Evolutionary conservation across 1,284 basidiomycete genomes (phyloP).

Genomic region (Ustilago bromivora): DNA sequence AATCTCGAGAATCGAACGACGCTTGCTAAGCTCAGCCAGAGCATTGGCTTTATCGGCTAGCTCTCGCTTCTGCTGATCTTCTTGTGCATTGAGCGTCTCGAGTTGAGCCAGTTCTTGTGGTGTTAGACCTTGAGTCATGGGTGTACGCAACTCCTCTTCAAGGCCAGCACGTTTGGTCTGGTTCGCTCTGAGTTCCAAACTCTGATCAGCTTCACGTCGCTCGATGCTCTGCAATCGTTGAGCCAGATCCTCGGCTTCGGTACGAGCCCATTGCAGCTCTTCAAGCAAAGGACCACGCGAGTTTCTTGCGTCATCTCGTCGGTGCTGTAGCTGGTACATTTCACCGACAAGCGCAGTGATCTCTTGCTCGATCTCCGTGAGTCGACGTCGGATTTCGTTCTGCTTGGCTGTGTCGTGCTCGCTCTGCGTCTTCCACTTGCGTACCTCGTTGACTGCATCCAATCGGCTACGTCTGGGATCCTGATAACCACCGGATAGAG

Average conservation of each 20-base stretch:
- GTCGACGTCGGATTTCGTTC: conserved; percentile 79
- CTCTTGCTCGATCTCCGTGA: conserved; percentile 84
- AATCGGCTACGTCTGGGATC: conserved; percentile 89
- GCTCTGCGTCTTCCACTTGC: conserved; percentile 81
- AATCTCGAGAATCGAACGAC: conserved; percentile 86
- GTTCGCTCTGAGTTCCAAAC: conserved; percentile 77
- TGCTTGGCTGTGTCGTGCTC: conserved; percentile 78
- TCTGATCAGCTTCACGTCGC: conserved; percentile 78
- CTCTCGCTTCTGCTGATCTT: conserved; percentile 79
- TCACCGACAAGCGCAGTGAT: conserved; percentile 82
- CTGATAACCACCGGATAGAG: conserved; percentile 94
- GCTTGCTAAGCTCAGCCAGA: conserved; percentile 82
- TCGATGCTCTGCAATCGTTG: conserved; percentile 79
- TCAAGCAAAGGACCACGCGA: conserved; percentile 78
- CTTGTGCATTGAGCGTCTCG: conserved; percentile 79
- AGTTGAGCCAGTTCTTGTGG: conserved; percentile 80
- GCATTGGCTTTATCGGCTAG: conserved; percentile 78
- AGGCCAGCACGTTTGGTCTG: conserved; percentile 76
- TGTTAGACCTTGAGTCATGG: conserved; percentile 81
- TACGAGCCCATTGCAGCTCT: conserved; percentile 76
- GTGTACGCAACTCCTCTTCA: conserved; percentile 79
- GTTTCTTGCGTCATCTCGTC: conserved; percentile 79
- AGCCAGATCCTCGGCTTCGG: conserved; percentile 80
- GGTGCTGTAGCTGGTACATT: conserved; percentile 79
- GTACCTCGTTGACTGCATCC: conserved; percentile 84